Base-by-base conservation (phyloP, 257 asterid genomes). In the Lavandula angustifolia region DNA sequence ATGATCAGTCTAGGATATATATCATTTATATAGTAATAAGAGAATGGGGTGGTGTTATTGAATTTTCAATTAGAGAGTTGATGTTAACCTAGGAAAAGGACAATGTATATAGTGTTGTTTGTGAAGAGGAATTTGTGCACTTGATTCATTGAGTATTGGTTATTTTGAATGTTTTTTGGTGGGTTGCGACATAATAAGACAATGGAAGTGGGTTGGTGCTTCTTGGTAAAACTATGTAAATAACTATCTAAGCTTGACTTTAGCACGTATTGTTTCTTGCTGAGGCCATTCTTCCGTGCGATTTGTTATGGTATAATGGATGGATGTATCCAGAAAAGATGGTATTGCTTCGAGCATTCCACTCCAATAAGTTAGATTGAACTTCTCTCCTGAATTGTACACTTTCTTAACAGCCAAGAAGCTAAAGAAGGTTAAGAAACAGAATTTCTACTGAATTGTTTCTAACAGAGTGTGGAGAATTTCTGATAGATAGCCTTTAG, bases 81-180 rank as follows among this genome's bases (percentile, higher is more conserved):
- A 10, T 47, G 41, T 56, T 60, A 50, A 22, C 51, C 47, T 43
- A 12, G 66, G 22, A 29, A 56, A 13, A 5, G 17, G 49, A 17
- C 49, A 54, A 48, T 56, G 60, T 37, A 14, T 64, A 29, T 55
- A 17, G 29, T 51, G 64, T 57, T 62, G 53, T 62, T 57, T 71
- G 53, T 62, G 53, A 62, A 50, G 46, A 22, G 38, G 42, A 46
- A 18, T 38, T 5, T 40, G 8, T 17, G 17, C 7, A 17, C 16
- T 18, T 44, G 43, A 62, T 57, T 22, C 27, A 22, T 22, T 22
- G 2, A 22, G 27, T 49, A 47, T 2, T 46, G 51, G 6, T n/a
- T 56, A 35, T 31, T 54, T 1, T 31, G 7, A 3, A 41, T 22
- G 40, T 29, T 40, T 17, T 32, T 43, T 32, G 57, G 18, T 14